phyloP scores from a whole-genome alignment of 2,329 filamentous ascomycete genomes.

The Nemania bipapillata region DNA sequence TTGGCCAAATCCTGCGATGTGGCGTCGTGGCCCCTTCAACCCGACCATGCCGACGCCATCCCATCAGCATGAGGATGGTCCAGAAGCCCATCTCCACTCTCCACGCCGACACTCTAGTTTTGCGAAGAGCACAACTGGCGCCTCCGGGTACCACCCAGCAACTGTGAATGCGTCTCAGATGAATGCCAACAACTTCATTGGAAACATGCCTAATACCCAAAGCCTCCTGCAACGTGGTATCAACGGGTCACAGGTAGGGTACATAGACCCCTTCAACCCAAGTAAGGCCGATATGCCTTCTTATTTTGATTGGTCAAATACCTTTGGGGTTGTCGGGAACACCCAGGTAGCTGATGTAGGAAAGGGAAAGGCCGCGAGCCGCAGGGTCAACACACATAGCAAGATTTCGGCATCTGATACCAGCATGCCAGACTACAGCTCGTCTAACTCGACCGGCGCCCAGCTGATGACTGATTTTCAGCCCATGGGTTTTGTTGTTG shows the following conservation, averaged over 20 bases:
- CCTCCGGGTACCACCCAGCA: conserved; percentile 36
- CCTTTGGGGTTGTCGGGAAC: conserved; percentile 41
- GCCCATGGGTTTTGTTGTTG: conserved; percentile 48
- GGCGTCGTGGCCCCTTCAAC: conserved; percentile 62
- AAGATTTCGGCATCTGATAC: conserved; percentile 54
- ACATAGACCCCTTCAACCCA: conserved; percentile 45
- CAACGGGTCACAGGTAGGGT: conserved; percentile 38
- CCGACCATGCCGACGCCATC: conserved; percentile 57
- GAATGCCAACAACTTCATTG: conserved; percentile 40
- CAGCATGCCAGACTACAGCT: conserved; percentile 58
- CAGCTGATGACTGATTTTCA: conserved; percentile 43
- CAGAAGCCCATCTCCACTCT: conserved; percentile 72
- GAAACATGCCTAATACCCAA: conserved; percentile 48
- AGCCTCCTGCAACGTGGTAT: conserved; percentile 45
- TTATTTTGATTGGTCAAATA: conserved; percentile 48
- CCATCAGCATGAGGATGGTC: conserved; percentile 57
- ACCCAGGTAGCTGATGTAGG: conserved; percentile 35
- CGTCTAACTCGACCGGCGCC: conserved; percentile 36
- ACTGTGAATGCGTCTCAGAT: conserved; percentile 40
- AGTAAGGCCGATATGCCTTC: conserved; percentile 45
- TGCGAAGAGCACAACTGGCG: conserved; percentile 34
- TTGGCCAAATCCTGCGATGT: conserved; percentile 81
- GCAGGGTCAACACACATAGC: conserved; percentile 42
- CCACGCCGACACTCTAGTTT: conserved; percentile 58
- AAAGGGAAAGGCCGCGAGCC: conserved; percentile 38